Evolutionary conservation across 495 filamentous ascomycete species (phyloP), one percentile per base, ranked within the genome.

Genomic region (Xylaria flabelliformis): DNA sequence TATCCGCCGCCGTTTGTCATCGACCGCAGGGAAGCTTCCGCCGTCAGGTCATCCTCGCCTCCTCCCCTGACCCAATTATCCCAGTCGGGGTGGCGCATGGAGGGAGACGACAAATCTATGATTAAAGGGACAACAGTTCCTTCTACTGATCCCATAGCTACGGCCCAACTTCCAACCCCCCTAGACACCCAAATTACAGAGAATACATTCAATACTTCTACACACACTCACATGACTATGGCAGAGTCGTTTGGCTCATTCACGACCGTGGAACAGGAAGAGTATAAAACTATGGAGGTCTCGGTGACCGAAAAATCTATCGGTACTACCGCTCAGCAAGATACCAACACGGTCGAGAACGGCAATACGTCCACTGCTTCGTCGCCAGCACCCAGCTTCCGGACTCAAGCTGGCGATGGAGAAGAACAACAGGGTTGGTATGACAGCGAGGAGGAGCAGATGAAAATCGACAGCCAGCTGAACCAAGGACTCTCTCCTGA

Each of bases 111-210:
- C 24, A 68, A 55, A 29, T 24, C 41, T 21, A 44, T 51, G 29
- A 17, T 67, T 26, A 41, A 66, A 72, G 70, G 73, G 17, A 50
- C 64, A 15, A 24, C 46, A 12, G 13, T 61, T 41, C 63, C 26
- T 65, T 51, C 66, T 0, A 65, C 64, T 44, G 68, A 13, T 26
- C n/a, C 70, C 36, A 42, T 50, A 55, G 41, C 24, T 42, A 44
- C 72, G 5, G 29, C 70, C 10, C 74, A 72, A 32, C 73, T 77
- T 56, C 77, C 69, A 34, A 79, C 77, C 9, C 74, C 74, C 70
- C 72, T n/a, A 26, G 61, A 73, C 41, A 76, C 75, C 9, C 77
- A 79, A 51, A 21, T 71, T 17, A 67, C 36, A 32, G 69, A 71
- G 24, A 53, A 8, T 13, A 29, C 58, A 12, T 41, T 61, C 19